phyloP scores from a whole-genome alignment of 2,329 filamentous ascomycete genomes.

The Dothistroma septosporum region DNA sequence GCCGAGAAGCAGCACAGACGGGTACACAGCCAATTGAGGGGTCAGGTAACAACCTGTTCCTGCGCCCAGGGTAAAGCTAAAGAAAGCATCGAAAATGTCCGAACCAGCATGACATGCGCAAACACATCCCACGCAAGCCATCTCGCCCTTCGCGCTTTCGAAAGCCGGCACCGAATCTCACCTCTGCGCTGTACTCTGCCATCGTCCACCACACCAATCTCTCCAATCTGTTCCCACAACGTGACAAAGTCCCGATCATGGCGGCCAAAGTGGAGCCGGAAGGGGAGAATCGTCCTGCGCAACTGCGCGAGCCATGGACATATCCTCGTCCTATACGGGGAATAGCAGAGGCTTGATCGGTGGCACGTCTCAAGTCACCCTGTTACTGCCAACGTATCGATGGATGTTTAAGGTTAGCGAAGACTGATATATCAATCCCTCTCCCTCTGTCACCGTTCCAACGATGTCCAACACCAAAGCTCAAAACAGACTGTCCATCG shows the following conservation, averaged over 20 bases:
- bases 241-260: background rate
- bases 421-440: constrained; percentile 9
- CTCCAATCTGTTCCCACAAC: background rate
- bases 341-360: background rate
- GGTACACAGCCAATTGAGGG: background rate
- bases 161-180: background rate
- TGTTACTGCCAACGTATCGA: background rate
- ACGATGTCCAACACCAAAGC: constrained; percentile 16
- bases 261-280: constrained; percentile 8
- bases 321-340: background rate
- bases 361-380: background rate
- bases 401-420: background rate
- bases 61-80: background rate
- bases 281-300: constrained; percentile 3
- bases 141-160: background rate
- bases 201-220: background rate
- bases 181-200: background rate
- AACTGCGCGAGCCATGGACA: constrained; percentile 1
- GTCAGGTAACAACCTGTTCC: too few relatives aligned
- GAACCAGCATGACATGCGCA: background rate
- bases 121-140: background rate
- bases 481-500: constrained; percentile 20
- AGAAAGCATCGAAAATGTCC: background rate
- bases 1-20: background rate
- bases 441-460: background rate